Base-by-base conservation (phyloP, 2,329 filamentous ascomycete species). In the Exophiala oligosperma region DNA sequence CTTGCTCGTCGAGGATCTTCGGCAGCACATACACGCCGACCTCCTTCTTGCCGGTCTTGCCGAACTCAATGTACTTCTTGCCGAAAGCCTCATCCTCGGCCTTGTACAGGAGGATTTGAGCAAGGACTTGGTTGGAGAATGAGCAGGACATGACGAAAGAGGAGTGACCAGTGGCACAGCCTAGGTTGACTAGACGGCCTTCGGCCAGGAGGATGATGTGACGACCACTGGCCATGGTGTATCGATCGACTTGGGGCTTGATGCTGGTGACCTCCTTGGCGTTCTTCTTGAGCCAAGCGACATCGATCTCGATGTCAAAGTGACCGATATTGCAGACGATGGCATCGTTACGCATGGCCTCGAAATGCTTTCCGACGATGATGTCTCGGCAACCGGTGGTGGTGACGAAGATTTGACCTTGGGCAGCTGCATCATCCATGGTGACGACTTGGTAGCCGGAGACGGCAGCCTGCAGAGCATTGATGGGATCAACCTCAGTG, bases 91-190 rank as follows among this genome's bases (percentile, higher is more conserved):
- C 85, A 76, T 97, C 92, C 71, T 88, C 84, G 72, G 87, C 88
- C 89, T 97, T 97, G 90, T 80, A 99, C 73, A 99, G 83, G 83
- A 96, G 89, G 82, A 99, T 97, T 84, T 99, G 94, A 69, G 94
- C 94, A 77, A 99, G 91, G 72, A 97, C 94, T 86, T 99, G 94
- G 89, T 99, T 99, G 86, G 92, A 96, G 89, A 99, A 99, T 66
- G 93, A 97, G 89, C 94, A 99, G 71, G 92, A 97, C 94, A 99
- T 97, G 84, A 99, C 94, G 80, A 99, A 99, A 53, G 93, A 97
- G 69, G 92, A 96, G 89, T 99, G 94, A 69, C 94, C 94, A 66
- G 94, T 99, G 75, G 94, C 94, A 80, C 94, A 99, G 79, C 94
- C 94, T 71, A 99, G 85, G 89, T 99, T 99, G 82, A 99, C 94